Conservation (phyloP, 805 yeast genomes). For the Nakazawaea laoshanensis region DNA sequence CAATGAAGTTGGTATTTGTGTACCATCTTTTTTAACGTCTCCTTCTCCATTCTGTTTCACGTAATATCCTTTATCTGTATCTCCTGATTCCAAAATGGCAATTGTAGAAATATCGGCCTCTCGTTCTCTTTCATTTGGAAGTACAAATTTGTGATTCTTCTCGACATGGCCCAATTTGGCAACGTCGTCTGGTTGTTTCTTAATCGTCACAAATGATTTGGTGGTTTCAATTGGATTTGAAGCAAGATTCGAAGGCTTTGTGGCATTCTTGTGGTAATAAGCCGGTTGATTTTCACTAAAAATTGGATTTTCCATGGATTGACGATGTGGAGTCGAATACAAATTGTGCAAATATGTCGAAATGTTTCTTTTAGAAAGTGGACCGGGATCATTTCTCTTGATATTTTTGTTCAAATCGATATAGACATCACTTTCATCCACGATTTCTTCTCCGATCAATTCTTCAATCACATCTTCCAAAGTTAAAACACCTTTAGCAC, state of each 20-base stretch:
- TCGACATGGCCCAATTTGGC: conserved; percentile 5
- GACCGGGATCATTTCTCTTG: conserved; percentile 70
- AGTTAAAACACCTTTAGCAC: conserved; percentile 88
- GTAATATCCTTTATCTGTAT: conserved; percentile 5
- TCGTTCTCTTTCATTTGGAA: conserved; percentile 9
- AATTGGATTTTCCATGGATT: conserved; percentile 27
- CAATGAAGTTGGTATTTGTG: background rate
- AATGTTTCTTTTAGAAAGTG: conserved; percentile 59
- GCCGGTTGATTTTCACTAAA: conserved; percentile 5
- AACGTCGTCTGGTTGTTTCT: conserved; percentile 37
- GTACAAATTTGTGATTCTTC: conserved; percentile 7
- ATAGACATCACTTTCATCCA: conserved; percentile 92
- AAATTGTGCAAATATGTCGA: conserved; percentile 60
- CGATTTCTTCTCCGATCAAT: conserved; percentile 94
- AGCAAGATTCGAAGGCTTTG: conserved; percentile 59
- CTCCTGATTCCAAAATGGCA: background rate
- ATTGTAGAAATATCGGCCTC: conserved; percentile 9
- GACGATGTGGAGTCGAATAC: conserved; percentile 33
- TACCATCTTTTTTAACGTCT: background rate
- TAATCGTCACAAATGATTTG: conserved; percentile 60
- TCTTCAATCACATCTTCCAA: conserved; percentile 98
- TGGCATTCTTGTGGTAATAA: conserved; percentile 9
- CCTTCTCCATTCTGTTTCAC: conserved; percentile 9
- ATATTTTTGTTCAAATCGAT: conserved; percentile 85
- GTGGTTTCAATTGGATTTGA: conserved; percentile 60